Conservation (phyloP, 257 asterid genomes). For the Capsicum rhomboideum region DNA sequence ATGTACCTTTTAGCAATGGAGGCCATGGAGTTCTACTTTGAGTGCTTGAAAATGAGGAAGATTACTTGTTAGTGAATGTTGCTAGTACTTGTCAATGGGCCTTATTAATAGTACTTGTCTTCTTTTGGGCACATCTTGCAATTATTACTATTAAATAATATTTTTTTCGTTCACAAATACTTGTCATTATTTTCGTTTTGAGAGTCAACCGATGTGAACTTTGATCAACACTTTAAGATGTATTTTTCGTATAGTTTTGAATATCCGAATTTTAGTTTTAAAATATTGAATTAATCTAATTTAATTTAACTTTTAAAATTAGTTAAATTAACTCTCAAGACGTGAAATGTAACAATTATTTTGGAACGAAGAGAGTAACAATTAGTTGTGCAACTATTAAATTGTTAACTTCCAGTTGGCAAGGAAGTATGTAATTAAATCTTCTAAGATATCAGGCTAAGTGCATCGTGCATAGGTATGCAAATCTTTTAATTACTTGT, state of each 20-base stretch:
- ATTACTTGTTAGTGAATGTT: neutral
- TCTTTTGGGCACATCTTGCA: neutral
- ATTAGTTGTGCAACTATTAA: neutral
- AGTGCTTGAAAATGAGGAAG: neutral
- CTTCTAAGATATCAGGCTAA: too few relatives aligned
- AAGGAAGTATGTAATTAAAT: neutral
- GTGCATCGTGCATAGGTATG: too few relatives aligned
- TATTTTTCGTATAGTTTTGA: too few relatives aligned
- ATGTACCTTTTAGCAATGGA: neutral
- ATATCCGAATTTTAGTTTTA: too few relatives aligned
- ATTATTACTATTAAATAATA: neutral
- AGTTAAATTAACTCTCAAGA: too few relatives aligned
- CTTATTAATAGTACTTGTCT: neutral
- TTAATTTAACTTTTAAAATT: too few relatives aligned
- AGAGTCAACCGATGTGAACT: too few relatives aligned
- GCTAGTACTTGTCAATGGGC: neutral
- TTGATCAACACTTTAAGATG: too few relatives aligned
- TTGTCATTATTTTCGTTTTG: too few relatives aligned
- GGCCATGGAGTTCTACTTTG: neutral
- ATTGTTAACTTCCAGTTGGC: neutral
- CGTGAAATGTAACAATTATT: neutral
- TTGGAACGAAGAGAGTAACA: too few relatives aligned
- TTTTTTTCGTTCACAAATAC: too few relatives aligned
- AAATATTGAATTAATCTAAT: too few relatives aligned
- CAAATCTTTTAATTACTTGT: neutral